Conservation (phyloP, 2,329 filamentous ascomycete species). For the Fusarium sp. region DNA sequence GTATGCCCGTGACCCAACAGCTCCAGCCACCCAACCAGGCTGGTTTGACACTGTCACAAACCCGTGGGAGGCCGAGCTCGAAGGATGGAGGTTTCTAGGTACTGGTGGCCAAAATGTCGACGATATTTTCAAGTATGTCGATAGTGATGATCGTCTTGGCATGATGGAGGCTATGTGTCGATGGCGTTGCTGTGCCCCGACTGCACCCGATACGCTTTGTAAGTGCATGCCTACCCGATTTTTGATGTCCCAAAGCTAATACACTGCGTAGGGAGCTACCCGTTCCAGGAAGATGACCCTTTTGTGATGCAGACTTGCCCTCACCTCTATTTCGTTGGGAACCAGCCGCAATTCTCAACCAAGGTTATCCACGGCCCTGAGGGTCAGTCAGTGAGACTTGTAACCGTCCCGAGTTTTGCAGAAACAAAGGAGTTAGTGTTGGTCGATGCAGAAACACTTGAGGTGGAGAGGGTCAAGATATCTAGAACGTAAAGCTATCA, state of each 20-base stretch:
- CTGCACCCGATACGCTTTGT: slow-evolving; percentile 96
- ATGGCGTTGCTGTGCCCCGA: slow-evolving; percentile 92
- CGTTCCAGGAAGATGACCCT: slow-evolving; percentile 92
- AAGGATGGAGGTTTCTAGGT: slow-evolving; percentile 88
- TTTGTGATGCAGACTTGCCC: slow-evolving; percentile 89
- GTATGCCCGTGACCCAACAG: slow-evolving; percentile 67
- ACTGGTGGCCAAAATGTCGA: slow-evolving; percentile 93
- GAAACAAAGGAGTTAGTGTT: slow-evolving; percentile 83
- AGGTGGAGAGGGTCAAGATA: slow-evolving; percentile 77
- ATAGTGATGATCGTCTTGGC: slow-evolving; percentile 78
- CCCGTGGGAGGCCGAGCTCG: slow-evolving; percentile 89
- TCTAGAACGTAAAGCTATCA: slow-evolving; percentile 33
- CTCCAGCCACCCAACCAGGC: slow-evolving; percentile 60
- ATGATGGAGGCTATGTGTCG: slow-evolving; percentile 96
- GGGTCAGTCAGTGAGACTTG: slow-evolving; percentile 78
- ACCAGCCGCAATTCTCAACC: slow-evolving; percentile 82
- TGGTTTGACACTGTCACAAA: slow-evolving; percentile 95
- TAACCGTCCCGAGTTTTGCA: slow-evolving; percentile 86
- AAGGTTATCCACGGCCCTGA: slow-evolving; percentile 73
- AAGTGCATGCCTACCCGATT: slow-evolving; percentile 54
- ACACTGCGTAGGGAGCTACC: slow-evolving; percentile 81
- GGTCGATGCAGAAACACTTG: slow-evolving; percentile 86
- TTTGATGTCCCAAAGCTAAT: slow-evolving; percentile 24
- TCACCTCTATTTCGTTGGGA: slow-evolving; percentile 91
- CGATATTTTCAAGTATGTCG: slow-evolving; percentile 92